Conservation (phyloP, 2,329 filamentous ascomycete genomes). For the Clarireedia sp. region DNA sequence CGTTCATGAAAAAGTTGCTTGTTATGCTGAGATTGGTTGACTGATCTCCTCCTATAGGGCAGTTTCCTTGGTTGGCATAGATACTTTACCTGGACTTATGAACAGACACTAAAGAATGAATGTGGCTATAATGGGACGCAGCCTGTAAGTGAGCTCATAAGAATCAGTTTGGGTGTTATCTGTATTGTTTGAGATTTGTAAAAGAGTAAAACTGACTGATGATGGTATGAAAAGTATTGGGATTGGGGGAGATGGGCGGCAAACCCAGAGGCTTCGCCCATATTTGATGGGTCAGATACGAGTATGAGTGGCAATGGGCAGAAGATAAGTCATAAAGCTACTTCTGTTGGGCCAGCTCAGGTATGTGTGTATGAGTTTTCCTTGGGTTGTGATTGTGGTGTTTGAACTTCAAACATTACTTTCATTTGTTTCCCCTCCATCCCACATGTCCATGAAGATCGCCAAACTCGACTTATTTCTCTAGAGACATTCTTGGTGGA, state of each 20-base stretch:
- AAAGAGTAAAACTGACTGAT: conserved; percentile 23
- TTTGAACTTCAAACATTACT: too few relatives aligned
- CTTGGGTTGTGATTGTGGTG: too few relatives aligned
- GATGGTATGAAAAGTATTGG: conserved; percentile 26
- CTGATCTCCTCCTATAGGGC: conserved; percentile 10
- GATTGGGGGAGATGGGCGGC: conserved; percentile 43
- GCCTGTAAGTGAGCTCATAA: conserved; percentile 20
- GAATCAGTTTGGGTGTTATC: too few relatives aligned
- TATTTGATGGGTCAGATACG: conserved; percentile 46
- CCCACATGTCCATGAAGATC: too few relatives aligned
- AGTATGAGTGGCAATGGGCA: conserved; percentile 42
- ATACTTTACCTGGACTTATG: conserved; percentile 35
- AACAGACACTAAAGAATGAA: conserved; percentile 33
- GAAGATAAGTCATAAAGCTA: conserved; percentile 23
- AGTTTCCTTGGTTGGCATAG: conserved; percentile 38
- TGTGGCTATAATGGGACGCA: conserved; percentile 37
- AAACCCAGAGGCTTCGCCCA: conserved; percentile 39
- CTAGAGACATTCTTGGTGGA: too few relatives aligned
- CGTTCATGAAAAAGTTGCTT: too few relatives aligned
- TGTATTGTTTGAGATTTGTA: conserved; percentile 25
- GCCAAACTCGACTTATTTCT: too few relatives aligned
- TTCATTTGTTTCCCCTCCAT: too few relatives aligned
- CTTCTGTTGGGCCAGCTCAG: conserved; percentile 29
- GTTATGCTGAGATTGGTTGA: neutral
- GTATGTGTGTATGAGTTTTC: neutral